Evolutionary conservation across 345 rosid species (phyloP).

Genomic region (Citrus inodora): DNA sequence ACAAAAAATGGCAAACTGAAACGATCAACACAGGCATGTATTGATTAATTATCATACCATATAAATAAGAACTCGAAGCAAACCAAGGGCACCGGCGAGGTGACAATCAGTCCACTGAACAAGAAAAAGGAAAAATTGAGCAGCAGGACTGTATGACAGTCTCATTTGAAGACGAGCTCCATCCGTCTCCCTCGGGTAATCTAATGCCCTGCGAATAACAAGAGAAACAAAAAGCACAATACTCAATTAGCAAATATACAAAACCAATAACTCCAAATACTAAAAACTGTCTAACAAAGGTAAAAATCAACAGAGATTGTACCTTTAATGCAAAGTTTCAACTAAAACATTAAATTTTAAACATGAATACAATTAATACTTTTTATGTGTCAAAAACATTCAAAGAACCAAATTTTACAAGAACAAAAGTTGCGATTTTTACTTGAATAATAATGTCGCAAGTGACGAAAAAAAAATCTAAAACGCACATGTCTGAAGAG

Average conservation of each 20-base stretch:
- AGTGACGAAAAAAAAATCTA: neutral
- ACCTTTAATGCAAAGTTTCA: neutral
- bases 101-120: conserved; percentile 96
- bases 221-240: neutral
- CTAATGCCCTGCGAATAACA: conserved; percentile 63
- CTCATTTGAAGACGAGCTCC: conserved; percentile 94
- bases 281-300: neutral
- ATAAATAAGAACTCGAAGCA: conserved; percentile 81
- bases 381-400: neutral
- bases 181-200: conserved; percentile 65
- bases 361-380: neutral
- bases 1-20: neutral
- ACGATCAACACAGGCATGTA: neutral
- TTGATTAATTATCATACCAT: conserved; percentile 36
- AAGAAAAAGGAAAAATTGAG: conserved; percentile 79
- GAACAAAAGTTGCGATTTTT: neutral
- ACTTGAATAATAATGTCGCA: neutral
- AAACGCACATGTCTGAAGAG: neutral
- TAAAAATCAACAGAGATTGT: neutral
- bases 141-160: conserved; percentile 86
- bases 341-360: neutral
- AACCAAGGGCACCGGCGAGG: conserved; percentile 88
- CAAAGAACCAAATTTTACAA: neutral
- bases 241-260: neutral
- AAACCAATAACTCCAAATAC: neutral